These are phyloP conservation scores for Ogataea paradorogensis DNA, from an alignment of 805 yeast genomes.

Conservation along the genomic window DNA sequence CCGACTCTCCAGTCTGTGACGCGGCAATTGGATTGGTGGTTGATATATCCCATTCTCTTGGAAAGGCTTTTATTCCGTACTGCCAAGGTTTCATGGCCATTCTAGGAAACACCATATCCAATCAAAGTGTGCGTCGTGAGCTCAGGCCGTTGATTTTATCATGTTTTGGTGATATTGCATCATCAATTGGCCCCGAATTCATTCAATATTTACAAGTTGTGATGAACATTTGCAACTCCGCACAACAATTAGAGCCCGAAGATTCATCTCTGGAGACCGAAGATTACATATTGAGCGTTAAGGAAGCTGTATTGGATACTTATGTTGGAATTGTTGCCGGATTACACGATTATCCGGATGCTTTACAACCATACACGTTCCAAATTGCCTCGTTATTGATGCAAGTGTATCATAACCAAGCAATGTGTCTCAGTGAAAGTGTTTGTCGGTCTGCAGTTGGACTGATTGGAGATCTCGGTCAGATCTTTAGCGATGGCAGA, in stretches of 20 bases:
- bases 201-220: conserved; percentile 75
- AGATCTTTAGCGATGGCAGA: conserved; percentile 78
- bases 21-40: conserved; percentile 96
- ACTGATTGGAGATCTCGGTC: conserved; percentile 86
- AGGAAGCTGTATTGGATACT: conserved; percentile 91
- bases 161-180: conserved; percentile 94
- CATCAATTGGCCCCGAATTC: conserved; percentile 77
- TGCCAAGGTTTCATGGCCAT: conserved; percentile 80
- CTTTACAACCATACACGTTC: conserved; percentile 61
- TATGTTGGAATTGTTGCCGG: conserved; percentile 96
- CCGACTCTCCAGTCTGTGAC: conserved; percentile 77
- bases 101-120: conserved; percentile 69
- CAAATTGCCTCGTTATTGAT: conserved; percentile 70
- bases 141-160: conserved; percentile 85
- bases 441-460: conserved; percentile 86
- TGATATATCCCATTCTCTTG: conserved; percentile 88
- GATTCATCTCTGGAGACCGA: conserved; percentile 70
- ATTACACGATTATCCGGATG: conserved; percentile 63
- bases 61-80: conserved; percentile 67
- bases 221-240: conserved; percentile 70
- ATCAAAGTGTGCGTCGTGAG: conserved; percentile 68
- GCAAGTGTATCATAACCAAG: conserved; percentile 55
- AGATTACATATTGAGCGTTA: conserved; percentile 69
- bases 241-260: conserved; percentile 59
- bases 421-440: conserved; percentile 60